Percentiles rank a stretch among this genome's conserved stretches.
Conservation (phyloP, 768 basidiomycete species). For the Psilocybe azurescens region DNA sequence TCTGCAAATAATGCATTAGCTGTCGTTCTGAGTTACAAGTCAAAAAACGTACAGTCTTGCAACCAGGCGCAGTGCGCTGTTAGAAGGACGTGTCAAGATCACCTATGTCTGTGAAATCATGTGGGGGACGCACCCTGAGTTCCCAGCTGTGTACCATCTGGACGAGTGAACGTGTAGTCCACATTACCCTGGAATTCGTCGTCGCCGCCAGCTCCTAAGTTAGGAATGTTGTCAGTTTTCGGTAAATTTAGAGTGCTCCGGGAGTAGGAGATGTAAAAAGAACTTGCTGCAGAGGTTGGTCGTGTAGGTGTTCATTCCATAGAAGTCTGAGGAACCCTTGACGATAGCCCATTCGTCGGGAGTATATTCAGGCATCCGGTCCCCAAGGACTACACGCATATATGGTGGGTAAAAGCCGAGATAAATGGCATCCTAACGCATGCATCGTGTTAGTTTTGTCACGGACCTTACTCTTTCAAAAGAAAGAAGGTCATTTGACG, state of each 20-base stretch:
- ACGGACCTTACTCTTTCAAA: neutral
- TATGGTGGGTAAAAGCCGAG: slow-evolving; percentile 70
- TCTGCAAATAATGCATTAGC: slow-evolving; percentile 38
- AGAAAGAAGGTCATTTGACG: slow-evolving; percentile 20
- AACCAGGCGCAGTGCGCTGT: slow-evolving; percentile 69
- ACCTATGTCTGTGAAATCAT: neutral
- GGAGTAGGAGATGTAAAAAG: neutral
- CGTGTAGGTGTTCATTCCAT: slow-evolving; percentile 77
- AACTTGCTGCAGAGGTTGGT: slow-evolving; percentile 63
- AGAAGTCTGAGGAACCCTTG: slow-evolving; percentile 71
- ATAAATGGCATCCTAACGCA: slow-evolving; percentile 63
- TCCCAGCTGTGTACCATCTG: slow-evolving; percentile 68
- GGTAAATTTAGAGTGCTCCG: neutral
- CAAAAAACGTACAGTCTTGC: slow-evolving; percentile 56
- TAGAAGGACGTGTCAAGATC: slow-evolving; percentile 7
- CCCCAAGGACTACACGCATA: slow-evolving; percentile 59
- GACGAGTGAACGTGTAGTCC: slow-evolving; percentile 64
- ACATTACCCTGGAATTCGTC: slow-evolving; percentile 69
- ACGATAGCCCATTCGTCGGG: slow-evolving; percentile 60
- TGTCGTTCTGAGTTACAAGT: neutral
- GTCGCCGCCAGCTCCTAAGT: slow-evolving; percentile 58
- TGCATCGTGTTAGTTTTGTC: slow-evolving; percentile 10
- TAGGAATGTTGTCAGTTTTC: slow-evolving; percentile 1
- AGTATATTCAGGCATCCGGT: slow-evolving; percentile 64
- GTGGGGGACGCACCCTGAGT: slow-evolving; percentile 51